These are phyloP conservation scores for Groenewaldozyma salmanticensis DNA, from an alignment of 805 yeast species.

Conservation along the genomic window DNA sequence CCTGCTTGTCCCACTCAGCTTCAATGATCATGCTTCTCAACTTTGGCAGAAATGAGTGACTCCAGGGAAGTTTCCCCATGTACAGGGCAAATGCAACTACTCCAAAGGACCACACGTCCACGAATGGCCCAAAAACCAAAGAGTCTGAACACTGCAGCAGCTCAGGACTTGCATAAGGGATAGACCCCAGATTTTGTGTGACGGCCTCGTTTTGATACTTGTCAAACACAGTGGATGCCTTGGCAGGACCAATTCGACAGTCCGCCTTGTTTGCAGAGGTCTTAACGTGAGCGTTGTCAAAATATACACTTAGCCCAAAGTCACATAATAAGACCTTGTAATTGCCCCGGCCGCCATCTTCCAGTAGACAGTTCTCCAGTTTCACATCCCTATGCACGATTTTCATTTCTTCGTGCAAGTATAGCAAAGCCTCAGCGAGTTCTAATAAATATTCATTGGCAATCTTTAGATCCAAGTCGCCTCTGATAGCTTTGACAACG, in stretches of 20 bases:
- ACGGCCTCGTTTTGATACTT: background rate
- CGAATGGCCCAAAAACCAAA: constrained; percentile 46
- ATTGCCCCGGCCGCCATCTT: constrained; percentile 27
- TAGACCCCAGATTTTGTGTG: constrained; percentile 56
- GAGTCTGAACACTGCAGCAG: constrained; percentile 38
- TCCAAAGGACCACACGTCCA: constrained; percentile 91
- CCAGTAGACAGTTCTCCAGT: constrained; percentile 67
- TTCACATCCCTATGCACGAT: constrained; percentile 79
- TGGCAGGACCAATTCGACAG: constrained; percentile 17
- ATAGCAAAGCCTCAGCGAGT: constrained; percentile 47
- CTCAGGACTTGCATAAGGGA: constrained; percentile 92
- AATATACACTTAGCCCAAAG: constrained; percentile 66
- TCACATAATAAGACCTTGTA: constrained; percentile 60
- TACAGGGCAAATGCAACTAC: constrained; percentile 64
- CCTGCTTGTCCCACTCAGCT: constrained; percentile 47
- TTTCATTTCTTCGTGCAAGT: constrained; percentile 51
- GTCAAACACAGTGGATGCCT: constrained; percentile 14
- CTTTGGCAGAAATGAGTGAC: constrained; percentile 74
- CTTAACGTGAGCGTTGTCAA: background rate
- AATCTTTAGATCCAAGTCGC: constrained; percentile 7
- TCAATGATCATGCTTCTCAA: constrained; percentile 61
- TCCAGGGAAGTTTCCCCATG: constrained; percentile 70
- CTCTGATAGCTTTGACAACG: constrained; percentile 53
- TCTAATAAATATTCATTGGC: constrained; percentile 35
- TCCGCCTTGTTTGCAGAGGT: background rate